These are phyloP conservation scores for Firmiana major DNA, from an alignment of 345 rosid species.

Conservation along the genomic window DNA sequence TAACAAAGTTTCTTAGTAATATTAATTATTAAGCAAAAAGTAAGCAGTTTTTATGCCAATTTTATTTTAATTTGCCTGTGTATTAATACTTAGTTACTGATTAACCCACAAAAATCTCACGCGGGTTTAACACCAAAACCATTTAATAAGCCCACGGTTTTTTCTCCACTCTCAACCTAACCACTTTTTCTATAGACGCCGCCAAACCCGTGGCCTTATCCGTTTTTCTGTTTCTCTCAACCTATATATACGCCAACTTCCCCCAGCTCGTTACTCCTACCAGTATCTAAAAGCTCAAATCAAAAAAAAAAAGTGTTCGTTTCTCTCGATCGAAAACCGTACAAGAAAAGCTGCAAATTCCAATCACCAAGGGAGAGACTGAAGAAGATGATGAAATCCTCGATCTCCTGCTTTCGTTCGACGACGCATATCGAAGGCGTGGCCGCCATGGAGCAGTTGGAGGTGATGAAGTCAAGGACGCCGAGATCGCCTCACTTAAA, in stretches of 20 bases:
- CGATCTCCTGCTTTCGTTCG: slow-evolving; percentile 43
- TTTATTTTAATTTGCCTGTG: neutral
- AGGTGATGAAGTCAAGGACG: slow-evolving; percentile 21
- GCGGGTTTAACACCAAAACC: slow-evolving; percentile 11
- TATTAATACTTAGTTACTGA: neutral
- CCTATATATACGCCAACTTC: neutral
- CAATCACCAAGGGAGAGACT: slow-evolving; percentile 3
- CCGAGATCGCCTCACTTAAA: slow-evolving; percentile 40
- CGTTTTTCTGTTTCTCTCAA: neutral
- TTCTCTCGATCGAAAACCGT: slow-evolving; percentile 18
- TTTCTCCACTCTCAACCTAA: neutral
- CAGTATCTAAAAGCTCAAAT: neutral
- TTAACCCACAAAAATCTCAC: neutral
- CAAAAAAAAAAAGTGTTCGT: neutral
- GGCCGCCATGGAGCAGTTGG: slow-evolving; percentile 23
- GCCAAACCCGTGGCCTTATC: slow-evolving; percentile 11
- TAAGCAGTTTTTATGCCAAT: no score
- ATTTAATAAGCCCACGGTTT: slow-evolving; percentile 35
- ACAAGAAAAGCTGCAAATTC: slow-evolving; percentile 15
- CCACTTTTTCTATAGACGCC: neutral
- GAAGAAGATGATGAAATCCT: slow-evolving; percentile 33
- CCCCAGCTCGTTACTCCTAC: neutral
- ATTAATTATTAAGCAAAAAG: no score
- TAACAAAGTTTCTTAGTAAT: no score
- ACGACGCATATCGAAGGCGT: neutral